phyloP scores from a whole-genome alignment of 1,284 basidiomycete species.

The Marasmius oreades region DNA sequence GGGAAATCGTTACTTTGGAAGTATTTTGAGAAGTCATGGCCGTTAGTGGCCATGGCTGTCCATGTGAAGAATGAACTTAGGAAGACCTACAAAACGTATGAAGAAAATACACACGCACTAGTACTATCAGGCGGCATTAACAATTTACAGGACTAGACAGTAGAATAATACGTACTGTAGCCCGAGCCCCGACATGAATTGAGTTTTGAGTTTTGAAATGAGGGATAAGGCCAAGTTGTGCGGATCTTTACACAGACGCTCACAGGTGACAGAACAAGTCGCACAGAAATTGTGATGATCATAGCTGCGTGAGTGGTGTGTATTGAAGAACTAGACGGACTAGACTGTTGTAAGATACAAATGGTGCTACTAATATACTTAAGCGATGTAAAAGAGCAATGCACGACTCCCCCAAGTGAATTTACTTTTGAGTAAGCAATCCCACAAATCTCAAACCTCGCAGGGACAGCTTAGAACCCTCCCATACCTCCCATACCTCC shows the following conservation, averaged over 20 bases:
- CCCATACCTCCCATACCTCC: conserved; percentile 66
- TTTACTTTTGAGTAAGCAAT: too few relatives aligned
- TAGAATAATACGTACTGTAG: too few relatives aligned
- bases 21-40: not conserved
- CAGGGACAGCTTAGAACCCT: conserved; percentile 14
- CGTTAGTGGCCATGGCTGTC: not conserved
- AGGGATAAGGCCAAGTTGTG: too few relatives aligned
- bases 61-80: not conserved
- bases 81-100: not conserved
- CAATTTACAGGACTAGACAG: too few relatives aligned
- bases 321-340: not conserved
- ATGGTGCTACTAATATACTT: not conserved
- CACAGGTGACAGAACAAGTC: too few relatives aligned
- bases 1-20: not conserved
- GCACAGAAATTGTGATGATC: not conserved
- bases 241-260: too few relatives aligned
- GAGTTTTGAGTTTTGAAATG: too few relatives aligned
- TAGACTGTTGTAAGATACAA: not conserved
- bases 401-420: not conserved
- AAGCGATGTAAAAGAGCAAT: not conserved
- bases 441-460: too few relatives aligned
- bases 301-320: not conserved
- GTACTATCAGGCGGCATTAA: too few relatives aligned
- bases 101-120: too few relatives aligned
- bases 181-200: too few relatives aligned